A percentile compares a stretch with the other conserved stretches of the same genome.
Conservation (phyloP, 2,329 filamentous ascomycete species). For the Bimuria novae-zelandiae region DNA sequence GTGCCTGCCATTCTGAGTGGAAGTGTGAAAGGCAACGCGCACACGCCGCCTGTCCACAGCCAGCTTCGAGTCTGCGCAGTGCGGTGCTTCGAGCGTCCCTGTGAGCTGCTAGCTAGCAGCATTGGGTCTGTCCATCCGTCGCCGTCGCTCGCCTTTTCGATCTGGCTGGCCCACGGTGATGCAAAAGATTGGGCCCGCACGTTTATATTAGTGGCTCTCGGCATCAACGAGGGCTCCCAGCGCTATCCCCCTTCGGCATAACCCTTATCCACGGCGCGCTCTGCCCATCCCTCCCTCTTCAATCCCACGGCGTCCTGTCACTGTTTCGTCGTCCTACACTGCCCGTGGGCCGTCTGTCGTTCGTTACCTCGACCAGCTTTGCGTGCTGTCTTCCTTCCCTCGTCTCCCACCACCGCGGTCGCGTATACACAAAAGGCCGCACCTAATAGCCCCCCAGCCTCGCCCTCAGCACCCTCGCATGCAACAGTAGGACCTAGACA, state of each 20-base stretch:
- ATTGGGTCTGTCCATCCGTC: too few relatives aligned
- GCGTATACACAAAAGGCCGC: constrained; percentile 11
- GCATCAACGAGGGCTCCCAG: constrained; percentile 7
- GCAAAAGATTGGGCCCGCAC: constrained; percentile 3
- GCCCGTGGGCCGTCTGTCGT: constrained; percentile 7
- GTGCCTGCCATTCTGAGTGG: not conserved
- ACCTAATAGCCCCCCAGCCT: constrained; percentile 2
- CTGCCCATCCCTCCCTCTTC: constrained; percentile 9
- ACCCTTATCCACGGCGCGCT: constrained; percentile 16
- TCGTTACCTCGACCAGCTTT: constrained; percentile 7
- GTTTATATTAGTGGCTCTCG: constrained; percentile 8
- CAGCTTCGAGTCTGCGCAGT: too few relatives aligned
- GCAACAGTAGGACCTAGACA: constrained; percentile 20
- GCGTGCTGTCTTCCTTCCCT: constrained; percentile 7
- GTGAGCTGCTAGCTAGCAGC: too few relatives aligned
- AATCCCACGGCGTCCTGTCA: constrained; percentile 10
- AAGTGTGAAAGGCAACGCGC: not conserved
- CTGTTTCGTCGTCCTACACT: constrained; percentile 9
- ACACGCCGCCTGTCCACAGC: not conserved
- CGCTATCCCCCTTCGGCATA: constrained; percentile 13
- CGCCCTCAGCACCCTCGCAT: constrained; percentile 29
- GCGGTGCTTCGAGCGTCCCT: too few relatives aligned
- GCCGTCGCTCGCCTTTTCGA: not conserved
- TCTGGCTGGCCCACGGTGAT: not conserved
- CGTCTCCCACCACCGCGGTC: constrained; percentile 3